Evolutionary conservation across 257 asterid species (phyloP).

Genomic region (Solanum verrucosum): DNA sequence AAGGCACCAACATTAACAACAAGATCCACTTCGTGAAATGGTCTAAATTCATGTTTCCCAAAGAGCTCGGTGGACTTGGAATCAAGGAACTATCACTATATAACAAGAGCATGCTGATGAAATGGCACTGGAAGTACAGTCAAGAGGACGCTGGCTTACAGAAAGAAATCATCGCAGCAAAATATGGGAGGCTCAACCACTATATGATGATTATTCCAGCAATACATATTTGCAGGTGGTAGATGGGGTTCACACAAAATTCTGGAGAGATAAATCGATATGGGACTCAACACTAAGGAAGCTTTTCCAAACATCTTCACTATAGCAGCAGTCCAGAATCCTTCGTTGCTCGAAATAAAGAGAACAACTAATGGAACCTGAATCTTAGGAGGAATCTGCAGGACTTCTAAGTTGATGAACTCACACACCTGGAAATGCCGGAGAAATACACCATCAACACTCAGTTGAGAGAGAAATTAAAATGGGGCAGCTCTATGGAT

Average conservation of each 20-base stretch:
- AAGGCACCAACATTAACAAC: not conserved
- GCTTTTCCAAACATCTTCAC: not conserved
- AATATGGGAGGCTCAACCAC: not conserved
- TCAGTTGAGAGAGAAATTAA: not conserved
- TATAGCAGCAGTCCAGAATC: not conserved
- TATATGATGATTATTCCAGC: not conserved
- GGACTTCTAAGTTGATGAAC: not conserved
- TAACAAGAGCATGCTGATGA: not conserved
- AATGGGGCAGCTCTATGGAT: not conserved
- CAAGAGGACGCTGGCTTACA: not conserved
- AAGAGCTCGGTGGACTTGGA: not conserved
- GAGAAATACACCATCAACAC: not conserved
- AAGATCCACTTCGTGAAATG: not conserved
- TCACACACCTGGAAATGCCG: not conserved
- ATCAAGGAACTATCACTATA: not conserved
- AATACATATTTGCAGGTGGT: not conserved
- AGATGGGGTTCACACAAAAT: not conserved
- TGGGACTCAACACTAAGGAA: not conserved
- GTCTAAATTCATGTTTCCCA: not conserved
- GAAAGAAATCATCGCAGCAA: not conserved
- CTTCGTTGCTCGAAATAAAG: not conserved
- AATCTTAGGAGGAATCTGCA: not conserved
- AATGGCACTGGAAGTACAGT: not conserved
- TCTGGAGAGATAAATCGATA: not conserved
- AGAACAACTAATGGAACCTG: not conserved